Conservation (phyloP, 768 basidiomycete genomes). For the Collybiopsis luxurians region DNA sequence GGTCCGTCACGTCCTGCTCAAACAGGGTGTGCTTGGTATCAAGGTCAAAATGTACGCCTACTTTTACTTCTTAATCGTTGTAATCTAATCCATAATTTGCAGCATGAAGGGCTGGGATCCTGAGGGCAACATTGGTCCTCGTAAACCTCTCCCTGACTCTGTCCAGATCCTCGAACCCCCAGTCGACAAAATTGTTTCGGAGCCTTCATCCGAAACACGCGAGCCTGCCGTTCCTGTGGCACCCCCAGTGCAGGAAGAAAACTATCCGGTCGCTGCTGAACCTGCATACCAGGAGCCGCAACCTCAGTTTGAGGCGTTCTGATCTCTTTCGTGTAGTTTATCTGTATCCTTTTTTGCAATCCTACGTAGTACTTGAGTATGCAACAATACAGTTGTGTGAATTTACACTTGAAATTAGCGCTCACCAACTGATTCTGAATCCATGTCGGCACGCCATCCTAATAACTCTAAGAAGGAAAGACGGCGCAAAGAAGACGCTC, state of each 20-base stretch:
- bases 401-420: too few species aligned
- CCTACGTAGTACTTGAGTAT: neutral
- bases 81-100: conserved; percentile 15
- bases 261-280: conserved; percentile 38
- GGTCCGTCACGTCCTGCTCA: conserved; percentile 95
- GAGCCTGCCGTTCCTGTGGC: conserved; percentile 58
- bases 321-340: conserved; percentile 23
- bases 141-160: conserved; percentile 92
- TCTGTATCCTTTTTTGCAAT: conserved; percentile 10
- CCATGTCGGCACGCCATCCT: neutral
- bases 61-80: neutral
- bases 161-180: conserved; percentile 89
- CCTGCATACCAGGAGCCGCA: conserved; percentile 36
- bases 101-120: conserved; percentile 98
- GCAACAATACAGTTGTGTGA: too few species aligned
- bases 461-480: neutral
- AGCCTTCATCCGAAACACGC: conserved; percentile 88
- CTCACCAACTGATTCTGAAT: neutral
- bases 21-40: conserved; percentile 99
- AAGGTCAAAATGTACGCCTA: conserved; percentile 94
- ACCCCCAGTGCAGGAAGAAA: conserved; percentile 52
- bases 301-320: conserved; percentile 48
- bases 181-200: conserved; percentile 84
- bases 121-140: conserved; percentile 84
- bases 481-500: neutral